Evolutionary conservation across 2,329 filamentous ascomycete genomes (phyloP), one percentile per base, ranked within the genome.

Genomic region (Coleophoma crateriformis): DNA sequence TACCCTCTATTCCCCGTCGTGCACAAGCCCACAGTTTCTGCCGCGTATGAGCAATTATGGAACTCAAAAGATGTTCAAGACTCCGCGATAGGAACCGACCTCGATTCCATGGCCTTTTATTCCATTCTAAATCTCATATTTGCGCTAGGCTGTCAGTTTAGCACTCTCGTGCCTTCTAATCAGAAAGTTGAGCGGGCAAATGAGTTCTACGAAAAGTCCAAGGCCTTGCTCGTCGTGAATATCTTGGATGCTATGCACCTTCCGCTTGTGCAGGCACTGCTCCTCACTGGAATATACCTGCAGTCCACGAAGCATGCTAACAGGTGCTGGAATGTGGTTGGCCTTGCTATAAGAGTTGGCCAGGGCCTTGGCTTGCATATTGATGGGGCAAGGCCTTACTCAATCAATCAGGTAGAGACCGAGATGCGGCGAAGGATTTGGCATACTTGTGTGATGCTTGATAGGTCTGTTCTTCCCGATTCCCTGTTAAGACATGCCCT

Each of bases 401-500:
- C 43, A 20, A 35, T 17, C 1, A 54, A 42, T 13, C 65, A 67
- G 41, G 41, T 63, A 6, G 53, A 56, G 11, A 53, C 54, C 1
- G 64, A 67, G 49, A 66, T 65, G 49, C 58, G 55, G 27, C 51
- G 60, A 1, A 57, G 64, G 22, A 57, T 66, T 11, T 68, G 65
- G 65, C 54, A 62, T 38, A 56, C 45, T 35, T 67, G 64, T 51
- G 38, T 64, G 4, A 52, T 53, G 11, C 35, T 67, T 17, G 65
- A 67, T 44, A 38, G 51, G 64, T 64, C 57, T 22, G 50, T 43
- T 32, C 15, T 7, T 12, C 14, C 12, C 12, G 39, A 32, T 19
- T n/a, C 45, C 14, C 41, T 35, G 8, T 10, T 22, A 19, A 17
- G 20, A 13, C 41, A 14, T 27, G 41, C 19, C 10, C 12, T 38